These are phyloP conservation scores for Dryas alaskensis DNA, from an alignment of 306 rosid species.

Conservation along the genomic window DNA sequence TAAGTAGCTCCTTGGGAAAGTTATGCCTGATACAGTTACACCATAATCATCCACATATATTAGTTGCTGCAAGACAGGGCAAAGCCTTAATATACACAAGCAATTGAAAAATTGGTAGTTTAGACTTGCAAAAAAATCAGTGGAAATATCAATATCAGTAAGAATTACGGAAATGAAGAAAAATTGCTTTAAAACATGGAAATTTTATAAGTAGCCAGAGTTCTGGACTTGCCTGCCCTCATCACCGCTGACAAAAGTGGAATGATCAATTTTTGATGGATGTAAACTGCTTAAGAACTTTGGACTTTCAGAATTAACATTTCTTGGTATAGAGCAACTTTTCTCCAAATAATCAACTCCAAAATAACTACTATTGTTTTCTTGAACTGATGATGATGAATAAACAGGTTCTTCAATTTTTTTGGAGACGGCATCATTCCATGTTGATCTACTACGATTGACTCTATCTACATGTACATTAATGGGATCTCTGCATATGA, in stretches of 20 bases:
- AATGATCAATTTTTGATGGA: slow-evolving; percentile 33
- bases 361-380: background rate
- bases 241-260: slow-evolving; percentile 33
- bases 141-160: background rate
- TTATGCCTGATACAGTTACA: background rate
- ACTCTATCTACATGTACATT: slow-evolving; percentile 44
- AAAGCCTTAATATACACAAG: background rate
- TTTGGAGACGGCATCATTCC: slow-evolving; percentile 27
- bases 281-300: slow-evolving; percentile 37
- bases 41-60: background rate
- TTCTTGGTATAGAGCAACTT: slow-evolving; percentile 39
- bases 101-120: background rate
- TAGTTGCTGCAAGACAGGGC: background rate
- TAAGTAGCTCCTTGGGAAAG: background rate
- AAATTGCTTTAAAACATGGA: background rate
- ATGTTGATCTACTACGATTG: slow-evolving; percentile 34
- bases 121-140: background rate
- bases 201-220: background rate
- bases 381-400: background rate
- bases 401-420: slow-evolving; percentile 40
- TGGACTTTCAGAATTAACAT: slow-evolving; percentile 34
- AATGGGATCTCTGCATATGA: slow-evolving; percentile 55
- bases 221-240: slow-evolving; percentile 47
- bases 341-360: slow-evolving; percentile 47
- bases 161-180: background rate